Conservation (phyloP, 305 asterid genomes). For the Fraxinus ornus region DNA sequence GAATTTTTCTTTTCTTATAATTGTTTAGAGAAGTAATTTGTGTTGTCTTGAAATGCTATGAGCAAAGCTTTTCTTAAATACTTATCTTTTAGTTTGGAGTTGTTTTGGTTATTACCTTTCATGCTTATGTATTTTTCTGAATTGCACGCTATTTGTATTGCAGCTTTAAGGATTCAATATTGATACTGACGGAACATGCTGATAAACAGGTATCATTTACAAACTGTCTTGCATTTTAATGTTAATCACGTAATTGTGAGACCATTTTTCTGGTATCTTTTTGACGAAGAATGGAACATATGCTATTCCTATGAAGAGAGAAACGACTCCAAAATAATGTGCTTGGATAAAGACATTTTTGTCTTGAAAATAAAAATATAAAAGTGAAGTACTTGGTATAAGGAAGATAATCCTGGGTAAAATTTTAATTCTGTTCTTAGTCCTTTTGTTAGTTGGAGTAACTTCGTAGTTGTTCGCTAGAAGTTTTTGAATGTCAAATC, state of each 20-base stretch:
- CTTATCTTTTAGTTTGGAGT: conserved; percentile 8
- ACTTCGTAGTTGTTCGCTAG: not conserved
- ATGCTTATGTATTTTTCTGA: conserved; percentile 24
- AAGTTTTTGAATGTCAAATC: not conserved
- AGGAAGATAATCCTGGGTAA: not conserved
- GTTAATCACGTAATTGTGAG: not conserved
- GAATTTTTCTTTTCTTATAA: not conserved
- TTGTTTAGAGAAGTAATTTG: not conserved
- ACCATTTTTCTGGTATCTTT: conserved; percentile 13
- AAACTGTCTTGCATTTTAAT: conserved; percentile 6
- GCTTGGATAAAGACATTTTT: not conserved
- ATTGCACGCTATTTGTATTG: conserved; percentile 15
- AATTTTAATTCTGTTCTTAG: not conserved
- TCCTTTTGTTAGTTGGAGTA: not conserved
- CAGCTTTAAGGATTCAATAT: conserved; percentile 55
- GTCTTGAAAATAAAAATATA: not conserved
- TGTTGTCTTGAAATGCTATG: not conserved
- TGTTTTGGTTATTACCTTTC: not conserved
- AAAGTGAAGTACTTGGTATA: not conserved
- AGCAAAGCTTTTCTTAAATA: not conserved
- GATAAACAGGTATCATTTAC: conserved; percentile 46
- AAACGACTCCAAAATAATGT: not conserved
- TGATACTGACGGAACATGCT: conserved; percentile 46
- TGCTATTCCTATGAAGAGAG: not conserved
- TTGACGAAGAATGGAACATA: not conserved